phyloP scores from a whole-genome alignment of 192 early-diverging fungal genomes.

The Umbelopsis vinacea region DNA sequence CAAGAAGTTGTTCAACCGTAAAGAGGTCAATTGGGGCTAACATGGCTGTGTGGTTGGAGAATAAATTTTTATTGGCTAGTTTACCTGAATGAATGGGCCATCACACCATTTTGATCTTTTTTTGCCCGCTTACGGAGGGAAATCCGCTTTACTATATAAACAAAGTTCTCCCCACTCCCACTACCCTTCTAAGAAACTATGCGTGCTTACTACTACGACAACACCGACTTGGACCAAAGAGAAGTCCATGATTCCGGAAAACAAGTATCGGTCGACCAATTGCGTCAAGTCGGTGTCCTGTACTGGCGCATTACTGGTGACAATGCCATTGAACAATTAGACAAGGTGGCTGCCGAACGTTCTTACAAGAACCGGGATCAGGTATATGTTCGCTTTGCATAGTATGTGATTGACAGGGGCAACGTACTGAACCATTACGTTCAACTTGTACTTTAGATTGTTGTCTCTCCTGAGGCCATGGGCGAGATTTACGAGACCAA shows the following conservation, averaged over 20 bases:
- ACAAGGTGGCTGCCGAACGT: conserved; percentile 73
- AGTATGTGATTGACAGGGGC: too few relatives aligned
- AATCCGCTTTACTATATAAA: too few relatives aligned
- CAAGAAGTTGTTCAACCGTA: too few relatives aligned
- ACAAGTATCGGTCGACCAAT: conserved; percentile 66
- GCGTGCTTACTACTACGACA: conserved; percentile 83
- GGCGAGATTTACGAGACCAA: conserved; percentile 89
- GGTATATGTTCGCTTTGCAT: conserved; percentile 51
- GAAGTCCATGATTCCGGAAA: conserved; percentile 79
- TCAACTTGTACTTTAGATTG: conserved; percentile 55
- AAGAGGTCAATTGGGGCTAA: too few relatives aligned
- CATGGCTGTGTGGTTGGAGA: background rate
- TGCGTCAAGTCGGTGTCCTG: conserved; percentile 73
- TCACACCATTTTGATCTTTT: background rate
- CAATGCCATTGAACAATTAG: conserved; percentile 62
- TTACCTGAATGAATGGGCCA: background rate
- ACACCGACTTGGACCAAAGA: conserved; percentile 69
- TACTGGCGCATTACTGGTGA: conserved; percentile 66
- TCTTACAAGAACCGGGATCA: conserved; percentile 92
- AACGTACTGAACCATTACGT: background rate
- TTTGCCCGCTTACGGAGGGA: background rate
- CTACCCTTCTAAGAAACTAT: conserved; percentile 43
- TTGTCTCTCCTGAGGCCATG: conserved; percentile 77
- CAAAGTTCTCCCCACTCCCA: background rate
- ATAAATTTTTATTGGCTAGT: background rate